phyloP scores from a whole-genome alignment of 2,329 filamentous ascomycete genomes.

The Trematosphaeria pertusa region DNA sequence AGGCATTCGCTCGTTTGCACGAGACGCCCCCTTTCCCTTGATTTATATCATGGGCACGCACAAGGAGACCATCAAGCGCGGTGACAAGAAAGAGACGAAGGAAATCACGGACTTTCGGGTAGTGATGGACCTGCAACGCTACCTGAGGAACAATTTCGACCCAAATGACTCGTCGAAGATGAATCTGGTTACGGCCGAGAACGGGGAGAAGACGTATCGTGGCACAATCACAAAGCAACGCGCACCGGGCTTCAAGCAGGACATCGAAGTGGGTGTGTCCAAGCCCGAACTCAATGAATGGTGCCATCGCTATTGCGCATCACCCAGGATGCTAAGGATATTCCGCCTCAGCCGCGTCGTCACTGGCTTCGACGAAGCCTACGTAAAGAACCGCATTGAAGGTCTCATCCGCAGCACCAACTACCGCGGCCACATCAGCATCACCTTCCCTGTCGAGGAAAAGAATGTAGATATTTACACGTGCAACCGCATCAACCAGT shows the following conservation, averaged over 20 bases:
- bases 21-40: constrained; percentile 39
- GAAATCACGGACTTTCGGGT: constrained; percentile 47
- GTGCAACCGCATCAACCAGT: constrained; percentile 66
- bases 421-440: constrained; percentile 67
- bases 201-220: constrained; percentile 68
- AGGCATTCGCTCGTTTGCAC: constrained; percentile 32
- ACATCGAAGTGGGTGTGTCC: constrained; percentile 53
- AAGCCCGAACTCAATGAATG: constrained; percentile 62
- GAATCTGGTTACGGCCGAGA: constrained; percentile 56
- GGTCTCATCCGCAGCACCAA: constrained; percentile 68
- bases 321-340: constrained; percentile 62
- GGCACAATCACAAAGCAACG: constrained; percentile 65
- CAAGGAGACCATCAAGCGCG: constrained; percentile 41
- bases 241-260: constrained; percentile 55
- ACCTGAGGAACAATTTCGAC: constrained; percentile 32
- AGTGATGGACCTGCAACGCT: constrained; percentile 41
- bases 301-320: constrained; percentile 72
- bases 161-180: constrained; percentile 29
- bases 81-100: constrained; percentile 46
- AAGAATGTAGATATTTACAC: constrained; percentile 69
- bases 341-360: constrained; percentile 56
- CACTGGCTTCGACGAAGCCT: constrained; percentile 65
- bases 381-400: constrained; percentile 60
- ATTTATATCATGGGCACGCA: constrained; percentile 49
- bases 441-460: constrained; percentile 67